These are phyloP conservation scores for Chalciporus chontae DNA, from an alignment of 768 basidiomycete genomes.

Conservation along the genomic window DNA sequence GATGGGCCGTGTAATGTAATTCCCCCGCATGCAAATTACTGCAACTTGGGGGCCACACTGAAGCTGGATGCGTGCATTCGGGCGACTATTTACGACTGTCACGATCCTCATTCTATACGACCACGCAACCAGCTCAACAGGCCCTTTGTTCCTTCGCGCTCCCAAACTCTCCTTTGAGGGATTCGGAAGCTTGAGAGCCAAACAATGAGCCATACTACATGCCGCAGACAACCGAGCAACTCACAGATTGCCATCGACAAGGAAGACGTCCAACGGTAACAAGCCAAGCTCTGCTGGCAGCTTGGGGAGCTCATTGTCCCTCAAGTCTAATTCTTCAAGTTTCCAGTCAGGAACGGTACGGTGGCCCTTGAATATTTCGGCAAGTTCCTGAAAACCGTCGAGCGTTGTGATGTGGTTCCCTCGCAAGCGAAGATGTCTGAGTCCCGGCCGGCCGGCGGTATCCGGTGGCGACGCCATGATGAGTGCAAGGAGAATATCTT, in stretches of 20 bases:
- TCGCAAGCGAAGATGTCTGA: constrained; percentile 61
- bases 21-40: too few species aligned
- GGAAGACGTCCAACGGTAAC: constrained; percentile 72
- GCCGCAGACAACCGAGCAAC: constrained; percentile 25
- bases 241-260: constrained; percentile 84
- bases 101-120: constrained; percentile 51
- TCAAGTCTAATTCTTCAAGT: constrained; percentile 76
- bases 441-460: constrained; percentile 42
- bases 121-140: constrained; percentile 75
- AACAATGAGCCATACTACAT: neutral
- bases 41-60: neutral
- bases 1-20: too few species aligned
- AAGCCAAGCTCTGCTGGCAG: constrained; percentile 69
- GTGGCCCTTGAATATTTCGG: constrained; percentile 64
- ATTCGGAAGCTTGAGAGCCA: constrained; percentile 64
- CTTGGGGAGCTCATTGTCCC: constrained; percentile 77
- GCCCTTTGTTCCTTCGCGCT: constrained; percentile 82
- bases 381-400: constrained; percentile 57
- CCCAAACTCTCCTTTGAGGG: constrained; percentile 79
- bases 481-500: constrained; percentile 46
- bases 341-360: constrained; percentile 64
- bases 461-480: constrained; percentile 43
- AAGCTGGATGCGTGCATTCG: neutral
- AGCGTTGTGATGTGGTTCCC: constrained; percentile 66
- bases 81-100: neutral